Evolutionary conservation across 2,329 filamentous ascomycete genomes (phyloP).

Genomic region (Plenodomus lindquistii): DNA sequence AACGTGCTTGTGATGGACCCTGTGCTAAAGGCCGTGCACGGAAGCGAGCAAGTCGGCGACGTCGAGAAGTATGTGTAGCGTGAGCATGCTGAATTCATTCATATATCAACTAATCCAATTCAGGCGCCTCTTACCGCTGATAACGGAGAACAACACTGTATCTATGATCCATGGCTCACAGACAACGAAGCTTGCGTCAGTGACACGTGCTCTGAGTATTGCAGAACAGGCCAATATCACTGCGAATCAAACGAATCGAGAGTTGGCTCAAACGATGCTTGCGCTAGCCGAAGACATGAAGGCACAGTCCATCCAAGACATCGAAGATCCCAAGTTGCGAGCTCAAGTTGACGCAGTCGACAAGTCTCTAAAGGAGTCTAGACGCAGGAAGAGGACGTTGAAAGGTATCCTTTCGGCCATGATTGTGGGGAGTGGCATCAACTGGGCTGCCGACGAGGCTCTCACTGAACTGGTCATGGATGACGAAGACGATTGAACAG

Average conservation of each 20-base stretch:
- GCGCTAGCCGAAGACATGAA: slow-evolving; percentile 63
- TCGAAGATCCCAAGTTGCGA: slow-evolving; percentile 57
- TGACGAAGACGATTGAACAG: slow-evolving; percentile 48
- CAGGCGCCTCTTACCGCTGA: slow-evolving; percentile 68
- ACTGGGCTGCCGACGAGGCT: slow-evolving; percentile 74
- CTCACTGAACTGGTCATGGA: slow-evolving; percentile 75
- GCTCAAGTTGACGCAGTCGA: slow-evolving; percentile 64
- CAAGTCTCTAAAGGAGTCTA: slow-evolving; percentile 62
- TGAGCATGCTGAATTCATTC: background rate
- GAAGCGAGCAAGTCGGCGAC: slow-evolving; percentile 64
- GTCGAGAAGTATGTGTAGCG: slow-evolving; percentile 70
- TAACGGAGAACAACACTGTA: slow-evolving; percentile 69
- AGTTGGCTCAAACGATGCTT: slow-evolving; percentile 65
- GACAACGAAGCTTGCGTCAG: slow-evolving; percentile 56
- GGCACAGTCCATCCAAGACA: slow-evolving; percentile 57
- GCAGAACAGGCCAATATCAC: slow-evolving; percentile 63
- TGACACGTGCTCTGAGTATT: slow-evolving; percentile 58
- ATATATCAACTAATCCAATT: slow-evolving; percentile 11
- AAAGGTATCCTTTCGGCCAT: slow-evolving; percentile 79
- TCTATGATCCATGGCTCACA: slow-evolving; percentile 66
- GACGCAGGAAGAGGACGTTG: slow-evolving; percentile 71
- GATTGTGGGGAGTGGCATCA: slow-evolving; percentile 78
- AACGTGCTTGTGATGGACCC: slow-evolving; percentile 73
- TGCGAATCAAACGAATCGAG: slow-evolving; percentile 63
- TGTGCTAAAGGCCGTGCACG: slow-evolving; percentile 76